phyloP scores from a whole-genome alignment of 2,329 filamentous ascomycete species.

The Colletotrichum lini region DNA sequence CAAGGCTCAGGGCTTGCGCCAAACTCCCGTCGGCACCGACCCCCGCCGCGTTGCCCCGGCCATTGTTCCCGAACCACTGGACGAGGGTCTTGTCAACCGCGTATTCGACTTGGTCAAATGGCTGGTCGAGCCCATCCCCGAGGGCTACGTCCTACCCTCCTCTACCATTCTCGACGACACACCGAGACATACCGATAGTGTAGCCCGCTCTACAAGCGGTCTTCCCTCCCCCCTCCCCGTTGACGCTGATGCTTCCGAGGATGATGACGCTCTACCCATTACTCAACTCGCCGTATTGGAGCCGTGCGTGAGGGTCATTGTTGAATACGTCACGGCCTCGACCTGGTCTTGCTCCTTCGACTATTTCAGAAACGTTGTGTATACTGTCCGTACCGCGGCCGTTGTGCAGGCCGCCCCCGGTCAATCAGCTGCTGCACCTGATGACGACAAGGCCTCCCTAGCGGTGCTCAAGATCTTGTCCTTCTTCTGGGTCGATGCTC shows the following conservation, averaged over 20 bases:
- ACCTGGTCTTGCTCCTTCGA: conserved; percentile 74
- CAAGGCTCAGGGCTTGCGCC: conserved; percentile 46
- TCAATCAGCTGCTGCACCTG: conserved; percentile 55
- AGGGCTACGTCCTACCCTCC: conserved; percentile 69
- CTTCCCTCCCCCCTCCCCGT: conserved; percentile 48
- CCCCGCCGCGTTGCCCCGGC: conserved; percentile 42
- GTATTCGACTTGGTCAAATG: conserved; percentile 69
- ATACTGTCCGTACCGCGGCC: conserved; percentile 62
- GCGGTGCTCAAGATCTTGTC: conserved; percentile 72
- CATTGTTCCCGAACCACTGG: conserved; percentile 57
- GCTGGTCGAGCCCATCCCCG: conserved; percentile 72
- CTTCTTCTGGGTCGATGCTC: conserved; percentile 75
- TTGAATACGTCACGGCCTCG: conserved; percentile 76
- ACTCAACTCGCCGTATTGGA: conserved; percentile 65
- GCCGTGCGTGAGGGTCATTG: conserved; percentile 66
- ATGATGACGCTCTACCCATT: conserved; percentile 48
- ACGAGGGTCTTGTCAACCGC: conserved; percentile 66
- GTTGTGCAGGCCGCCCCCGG: conserved; percentile 56
- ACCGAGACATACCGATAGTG: conserved; percentile 49
- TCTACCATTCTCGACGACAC: conserved; percentile 70
- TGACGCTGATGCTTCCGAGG: conserved; percentile 51
- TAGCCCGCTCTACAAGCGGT: conserved; percentile 17
- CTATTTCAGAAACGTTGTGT: conserved; percentile 68
- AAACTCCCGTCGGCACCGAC: conserved; percentile 31
- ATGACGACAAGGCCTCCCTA: conserved; percentile 68